Evolutionary conservation across 106 monocot species (phyloP).

Genomic region (Apostasia shenzhenica): DNA sequence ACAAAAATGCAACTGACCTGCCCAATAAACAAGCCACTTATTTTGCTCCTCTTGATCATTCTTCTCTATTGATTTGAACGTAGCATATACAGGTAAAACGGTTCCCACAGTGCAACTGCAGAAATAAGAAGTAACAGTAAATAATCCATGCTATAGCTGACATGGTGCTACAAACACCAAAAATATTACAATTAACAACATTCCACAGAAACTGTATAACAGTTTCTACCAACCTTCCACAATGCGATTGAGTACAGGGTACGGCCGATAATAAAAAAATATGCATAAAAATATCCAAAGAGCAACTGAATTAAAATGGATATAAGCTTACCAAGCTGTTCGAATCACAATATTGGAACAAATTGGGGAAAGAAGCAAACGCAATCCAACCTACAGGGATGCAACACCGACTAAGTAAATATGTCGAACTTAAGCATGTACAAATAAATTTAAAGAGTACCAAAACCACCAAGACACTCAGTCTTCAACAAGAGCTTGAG

Average conservation of each 20-base stretch:
- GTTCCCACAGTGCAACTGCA: conserved; percentile 89
- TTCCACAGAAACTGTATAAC: neutral
- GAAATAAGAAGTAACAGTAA: conserved; percentile 3
- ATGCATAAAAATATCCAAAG: neutral
- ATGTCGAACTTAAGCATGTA: neutral
- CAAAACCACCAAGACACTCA: neutral
- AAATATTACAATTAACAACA: neutral
- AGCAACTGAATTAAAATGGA: neutral
- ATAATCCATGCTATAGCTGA: neutral
- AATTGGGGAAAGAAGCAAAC: conserved; percentile 50
- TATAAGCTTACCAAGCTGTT: conserved; percentile 64
- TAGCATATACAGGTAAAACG: conserved; percentile 82
- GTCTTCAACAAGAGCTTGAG: neutral
- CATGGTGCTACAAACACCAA: neutral
- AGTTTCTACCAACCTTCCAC: neutral
- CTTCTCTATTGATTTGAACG: conserved; percentile 93
- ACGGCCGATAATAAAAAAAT: neutral
- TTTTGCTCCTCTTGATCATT: conserved; percentile 66
- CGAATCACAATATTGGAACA: conserved; percentile 62
- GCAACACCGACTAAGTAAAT: neutral
- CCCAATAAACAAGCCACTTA: conserved; percentile 93
- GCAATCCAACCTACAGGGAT: conserved; percentile 55
- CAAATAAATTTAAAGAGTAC: neutral
- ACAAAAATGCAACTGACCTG: conserved; percentile 42
- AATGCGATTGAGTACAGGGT: neutral